Evolutionary conservation across 2,329 filamentous ascomycete species (phyloP).

Genomic region (Pyrenophora teres): DNA sequence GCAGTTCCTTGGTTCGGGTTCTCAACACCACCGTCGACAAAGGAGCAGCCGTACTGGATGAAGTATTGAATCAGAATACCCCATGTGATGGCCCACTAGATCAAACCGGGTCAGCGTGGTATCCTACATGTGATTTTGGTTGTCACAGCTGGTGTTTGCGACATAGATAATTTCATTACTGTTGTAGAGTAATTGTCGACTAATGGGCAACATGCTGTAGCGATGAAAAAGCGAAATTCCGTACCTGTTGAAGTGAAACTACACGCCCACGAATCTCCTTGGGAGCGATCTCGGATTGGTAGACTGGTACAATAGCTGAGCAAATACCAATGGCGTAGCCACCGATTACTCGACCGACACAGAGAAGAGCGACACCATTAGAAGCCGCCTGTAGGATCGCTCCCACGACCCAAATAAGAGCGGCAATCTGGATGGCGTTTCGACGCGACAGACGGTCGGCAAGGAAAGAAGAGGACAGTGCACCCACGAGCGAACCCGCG

Average conservation of each 20-base stretch:
- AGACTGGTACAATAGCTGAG: slow-evolving; percentile 90
- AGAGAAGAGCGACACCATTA: slow-evolving; percentile 50
- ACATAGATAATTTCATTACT: too few relatives aligned
- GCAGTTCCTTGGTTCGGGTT: slow-evolving; percentile 51
- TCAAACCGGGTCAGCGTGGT: too few relatives aligned
- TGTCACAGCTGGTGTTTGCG: too few relatives aligned
- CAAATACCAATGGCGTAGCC: slow-evolving; percentile 86
- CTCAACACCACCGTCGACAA: slow-evolving; percentile 54
- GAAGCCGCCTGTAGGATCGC: slow-evolving; percentile 46
- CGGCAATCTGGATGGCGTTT: slow-evolving; percentile 51
- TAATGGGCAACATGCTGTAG: too few relatives aligned
- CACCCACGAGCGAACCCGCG: slow-evolving; percentile 55
- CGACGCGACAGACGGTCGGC: slow-evolving; percentile 53
- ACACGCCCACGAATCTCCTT: slow-evolving; percentile 59
- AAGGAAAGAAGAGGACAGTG: slow-evolving; percentile 53
- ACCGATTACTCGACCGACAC: slow-evolving; percentile 71
- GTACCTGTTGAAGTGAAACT: slow-evolving; percentile 60
- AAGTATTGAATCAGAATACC: slow-evolving; percentile 64
- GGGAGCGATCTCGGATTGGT: slow-evolving; percentile 80
- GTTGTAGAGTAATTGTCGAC: too few relatives aligned
- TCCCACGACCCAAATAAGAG: slow-evolving; percentile 55
- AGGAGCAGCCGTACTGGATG: slow-evolving; percentile 67
- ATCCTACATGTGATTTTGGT: too few relatives aligned
- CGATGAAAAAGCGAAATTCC: background rate
- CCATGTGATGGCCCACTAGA: slow-evolving; percentile 66